Base-by-base conservation (phyloP, 164 flowering plant genomes). In the Umbellularia californica region DNA sequence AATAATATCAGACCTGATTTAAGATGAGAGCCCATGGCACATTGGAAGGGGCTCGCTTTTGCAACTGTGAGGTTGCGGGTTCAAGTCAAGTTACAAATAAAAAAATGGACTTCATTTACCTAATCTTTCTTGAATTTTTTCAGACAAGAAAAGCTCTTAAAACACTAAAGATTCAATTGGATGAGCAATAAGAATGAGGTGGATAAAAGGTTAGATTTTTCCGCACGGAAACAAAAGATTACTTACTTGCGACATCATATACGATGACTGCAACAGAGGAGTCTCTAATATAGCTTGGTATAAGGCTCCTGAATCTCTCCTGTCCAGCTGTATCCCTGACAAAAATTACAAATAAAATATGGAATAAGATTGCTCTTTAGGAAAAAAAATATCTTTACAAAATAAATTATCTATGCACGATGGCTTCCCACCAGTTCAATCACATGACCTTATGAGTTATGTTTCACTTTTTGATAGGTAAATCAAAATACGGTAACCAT, bases 291-390 rank as follows among this genome's bases (percentile, higher is more conserved):
- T 93, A 93, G 84, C 97, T 93, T 25, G 97, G 98, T 72, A 93
- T 93, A 41, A 93, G 94, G 81, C 96, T 93, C 81, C 97, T 85
- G 79, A 93, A 92, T 78, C 97, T 90, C 83, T 93, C 97, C 72
- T 93, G 98, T 35, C 97, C 97, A 25, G 98, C 98, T 25, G 98
- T 93, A 78, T 93, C 98, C 98, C 98, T 93, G 88, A 69, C 13
- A 68, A 23, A 19, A 52, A 19, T 27, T 28, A 17, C n/a, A 68
- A n/a, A 5, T 15, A 6, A 27, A 74, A 62, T 17, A 52, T 52
- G 60, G 20, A 7, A 55, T 55, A 55, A 55, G 60, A 55, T 20
- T 15, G 6, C 60, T 14, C 17, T 55, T 55, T 41, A 41, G 47
- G 47, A 41, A 41, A 41, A 41, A 41, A 55, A 13, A 55, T 0